Percentiles rank a stretch among this genome's conserved stretches.
These are phyloP conservation scores for Cryptomeria japonica DNA, from an alignment of 75 land plant species.

Conservation along the genomic window DNA sequence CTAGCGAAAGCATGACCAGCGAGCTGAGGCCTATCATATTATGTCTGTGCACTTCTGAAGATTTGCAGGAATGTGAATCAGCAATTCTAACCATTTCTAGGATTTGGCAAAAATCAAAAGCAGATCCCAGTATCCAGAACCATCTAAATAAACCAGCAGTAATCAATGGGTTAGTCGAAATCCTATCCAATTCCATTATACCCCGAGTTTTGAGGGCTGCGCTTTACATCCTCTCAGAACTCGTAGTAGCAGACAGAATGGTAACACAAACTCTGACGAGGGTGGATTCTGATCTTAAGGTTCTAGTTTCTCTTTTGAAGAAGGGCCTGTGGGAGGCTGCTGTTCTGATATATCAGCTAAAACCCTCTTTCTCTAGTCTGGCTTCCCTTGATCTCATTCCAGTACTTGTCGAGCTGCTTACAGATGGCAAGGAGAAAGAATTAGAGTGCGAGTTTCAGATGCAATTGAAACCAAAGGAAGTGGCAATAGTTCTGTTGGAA, in stretches of 20 bases:
- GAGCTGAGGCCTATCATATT: slow-evolving; percentile 31
- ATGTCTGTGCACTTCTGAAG: slow-evolving; percentile 51
- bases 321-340: slow-evolving; percentile 43
- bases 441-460: slow-evolving; percentile 27
- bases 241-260: slow-evolving; percentile 33
- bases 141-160: slow-evolving; percentile 35
- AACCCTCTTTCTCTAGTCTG: slow-evolving; percentile 32
- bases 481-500: slow-evolving; percentile 50
- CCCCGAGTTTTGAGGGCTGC: slow-evolving; percentile 48
- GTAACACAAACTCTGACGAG: slow-evolving; percentile 33
- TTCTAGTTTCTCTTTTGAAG: slow-evolving; percentile 35
- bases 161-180: slow-evolving; percentile 56
- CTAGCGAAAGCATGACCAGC: slow-evolving; percentile 9
- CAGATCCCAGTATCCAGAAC: slow-evolving; percentile 29
- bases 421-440: slow-evolving; percentile 15
- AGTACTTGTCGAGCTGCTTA: slow-evolving; percentile 31
- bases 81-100: slow-evolving; percentile 44
- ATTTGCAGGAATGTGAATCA: slow-evolving; percentile 45
- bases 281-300: slow-evolving; percentile 42
- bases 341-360: slow-evolving; percentile 46
- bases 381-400: slow-evolving; percentile 36
- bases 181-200: slow-evolving; percentile 46
- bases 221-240: slow-evolving; percentile 47
- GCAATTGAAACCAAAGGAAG: slow-evolving; percentile 40
- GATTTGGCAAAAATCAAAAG: slow-evolving; percentile 45